Percentiles rank a stretch among this genome's conserved stretches.
These are phyloP conservation scores for Paramecium caudatum DNA, from an alignment of 73 alveolate genomes.

Conservation along the genomic window DNA sequence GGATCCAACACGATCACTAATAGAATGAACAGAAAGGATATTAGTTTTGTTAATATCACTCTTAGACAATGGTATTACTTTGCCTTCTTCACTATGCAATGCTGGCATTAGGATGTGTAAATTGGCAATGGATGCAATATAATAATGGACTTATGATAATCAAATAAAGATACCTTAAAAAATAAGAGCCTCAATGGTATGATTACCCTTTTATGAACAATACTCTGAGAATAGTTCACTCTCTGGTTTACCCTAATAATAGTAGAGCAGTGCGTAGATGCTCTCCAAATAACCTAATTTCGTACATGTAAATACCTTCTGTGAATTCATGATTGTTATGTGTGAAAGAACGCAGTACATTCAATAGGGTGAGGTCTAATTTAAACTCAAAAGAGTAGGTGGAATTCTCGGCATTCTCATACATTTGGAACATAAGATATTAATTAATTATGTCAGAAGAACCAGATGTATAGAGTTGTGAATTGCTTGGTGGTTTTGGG, in stretches of 20 bases:
- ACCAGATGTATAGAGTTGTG: conserved; percentile 31
- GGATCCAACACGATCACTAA: conserved; percentile 65
- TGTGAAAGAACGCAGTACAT: conserved; percentile 54
- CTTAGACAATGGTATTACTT: conserved; percentile 65
- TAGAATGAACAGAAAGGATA: conserved; percentile 72
- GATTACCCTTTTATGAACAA: conserved; percentile 72
- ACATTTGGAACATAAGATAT: conserved; percentile 39
- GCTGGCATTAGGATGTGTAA: conserved; percentile 11
- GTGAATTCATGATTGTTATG: conserved; percentile 47
- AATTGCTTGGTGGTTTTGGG: conserved; percentile 55
- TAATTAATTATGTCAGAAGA: no score
- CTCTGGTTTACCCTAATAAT: conserved; percentile 73
- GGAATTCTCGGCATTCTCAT: conserved; percentile 66
- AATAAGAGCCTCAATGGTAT: conserved; percentile 30
- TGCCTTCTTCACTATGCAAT: conserved; percentile 32
- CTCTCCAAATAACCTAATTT: conserved; percentile 70
- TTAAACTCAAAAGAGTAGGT: conserved; percentile 36
- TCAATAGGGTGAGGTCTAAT: conserved; percentile 32
- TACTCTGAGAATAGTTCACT: conserved; percentile 73
- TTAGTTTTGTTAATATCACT: conserved; percentile 74
- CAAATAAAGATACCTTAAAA: conserved; percentile 41
- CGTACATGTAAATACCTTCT: conserved; percentile 19
- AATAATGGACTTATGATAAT: conserved; percentile 48
- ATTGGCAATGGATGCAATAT: conserved; percentile 70
- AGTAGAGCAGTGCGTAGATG: conserved; percentile 68